These are phyloP conservation scores for Leucosporidium creatinivorum DNA, from an alignment of 768 basidiomycete species.

Conservation along the genomic window DNA sequence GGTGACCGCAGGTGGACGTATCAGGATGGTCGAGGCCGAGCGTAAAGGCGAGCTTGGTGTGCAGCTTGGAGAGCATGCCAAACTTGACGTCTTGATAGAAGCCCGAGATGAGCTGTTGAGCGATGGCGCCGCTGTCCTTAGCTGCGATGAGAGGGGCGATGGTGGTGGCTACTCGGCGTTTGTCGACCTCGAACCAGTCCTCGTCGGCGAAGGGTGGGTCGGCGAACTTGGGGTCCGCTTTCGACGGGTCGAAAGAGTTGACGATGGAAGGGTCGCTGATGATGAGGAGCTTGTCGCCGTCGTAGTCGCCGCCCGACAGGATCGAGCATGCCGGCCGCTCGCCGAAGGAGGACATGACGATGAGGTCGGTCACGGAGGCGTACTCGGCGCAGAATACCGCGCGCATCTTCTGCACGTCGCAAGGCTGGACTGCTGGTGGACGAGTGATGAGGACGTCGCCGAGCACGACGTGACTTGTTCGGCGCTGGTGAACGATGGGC, in stretches of 20 bases:
- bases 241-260: background rate
- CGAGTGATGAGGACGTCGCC: constrained; percentile 10
- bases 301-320: constrained; percentile 10
- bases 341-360: constrained; percentile 19
- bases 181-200: constrained; percentile 25
- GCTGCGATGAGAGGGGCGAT: background rate
- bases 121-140: background rate
- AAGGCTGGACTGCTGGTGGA: constrained; percentile 11
- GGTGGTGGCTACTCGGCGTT: background rate
- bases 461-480: background rate
- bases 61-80: background rate
- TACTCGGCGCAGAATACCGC: constrained; percentile 13
- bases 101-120: constrained; percentile 7
- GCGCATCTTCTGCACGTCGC: background rate
- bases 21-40: constrained; percentile 9
- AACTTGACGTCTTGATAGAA: constrained; percentile 5
- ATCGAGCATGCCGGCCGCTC: constrained; percentile 14
- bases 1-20: constrained; percentile 8
- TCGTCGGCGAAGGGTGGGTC: constrained; percentile 22
- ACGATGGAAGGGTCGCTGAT: constrained; percentile 7
- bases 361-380: background rate
- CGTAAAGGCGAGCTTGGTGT: constrained; percentile 18
- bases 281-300: constrained; percentile 24
- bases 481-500: background rate
- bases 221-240: constrained; percentile 15